A percentile compares a stretch with the other conserved stretches of the same genome.
Evolutionary conservation across 306 rosid species (phyloP).

Genomic region (Medicago lupulina): DNA sequence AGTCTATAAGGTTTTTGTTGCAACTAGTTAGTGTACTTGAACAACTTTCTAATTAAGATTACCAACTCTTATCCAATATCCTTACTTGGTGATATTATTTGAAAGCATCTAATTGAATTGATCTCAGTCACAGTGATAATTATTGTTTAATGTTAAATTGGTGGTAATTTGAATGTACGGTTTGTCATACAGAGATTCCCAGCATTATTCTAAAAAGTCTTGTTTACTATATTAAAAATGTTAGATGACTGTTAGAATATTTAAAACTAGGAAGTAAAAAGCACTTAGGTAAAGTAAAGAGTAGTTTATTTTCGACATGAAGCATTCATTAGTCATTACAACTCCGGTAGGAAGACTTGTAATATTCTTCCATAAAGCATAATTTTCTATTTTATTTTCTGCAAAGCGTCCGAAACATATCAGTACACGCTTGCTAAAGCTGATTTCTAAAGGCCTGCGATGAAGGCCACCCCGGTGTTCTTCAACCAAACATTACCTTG

Average conservation of each 20-base stretch:
- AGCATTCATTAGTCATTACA: background rate
- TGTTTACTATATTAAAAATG: no score
- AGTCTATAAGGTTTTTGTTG: no score
- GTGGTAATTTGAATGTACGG: no score
- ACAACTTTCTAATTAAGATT: no score
- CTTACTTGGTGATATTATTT: no score
- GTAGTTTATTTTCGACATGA: background rate
- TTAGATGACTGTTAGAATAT: background rate
- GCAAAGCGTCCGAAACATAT: background rate
- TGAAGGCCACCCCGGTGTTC: slow-evolving; percentile 55
- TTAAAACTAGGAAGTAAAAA: background rate
- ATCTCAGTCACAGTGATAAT: no score
- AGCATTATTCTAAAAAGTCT: background rate
- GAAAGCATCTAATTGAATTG: no score
- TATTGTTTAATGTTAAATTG: no score
- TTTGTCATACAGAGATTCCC: background rate
- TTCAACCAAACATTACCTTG: slow-evolving; percentile 1
- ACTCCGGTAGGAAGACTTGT: background rate
- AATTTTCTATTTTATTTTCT: background rate
- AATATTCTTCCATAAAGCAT: background rate
- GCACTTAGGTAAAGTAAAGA: background rate
- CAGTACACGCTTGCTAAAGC: background rate
- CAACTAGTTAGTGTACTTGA: no score
- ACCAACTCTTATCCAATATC: no score
- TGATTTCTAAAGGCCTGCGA: slow-evolving; percentile 50